A percentile compares a stretch with the other conserved stretches of the same genome.
Conservation (phyloP, 2,329 filamentous ascomycete species). For the Aureobasidium sp. region DNA sequence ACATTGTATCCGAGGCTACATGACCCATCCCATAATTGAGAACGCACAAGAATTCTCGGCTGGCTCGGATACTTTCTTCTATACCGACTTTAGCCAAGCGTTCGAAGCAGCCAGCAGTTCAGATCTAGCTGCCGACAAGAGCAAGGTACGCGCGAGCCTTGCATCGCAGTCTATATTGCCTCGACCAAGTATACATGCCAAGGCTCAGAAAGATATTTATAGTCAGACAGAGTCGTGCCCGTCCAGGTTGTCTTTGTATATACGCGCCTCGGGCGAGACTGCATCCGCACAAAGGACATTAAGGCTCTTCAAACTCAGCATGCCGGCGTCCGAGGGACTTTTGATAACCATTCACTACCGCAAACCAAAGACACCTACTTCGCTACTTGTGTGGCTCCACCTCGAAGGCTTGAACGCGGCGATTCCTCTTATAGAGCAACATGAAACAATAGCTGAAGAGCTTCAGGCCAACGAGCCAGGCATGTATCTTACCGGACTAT, state of each 20-base stretch:
- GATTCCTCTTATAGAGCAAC: neutral
- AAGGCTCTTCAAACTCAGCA: conserved; percentile 29
- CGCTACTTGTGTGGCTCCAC: conserved; percentile 13
- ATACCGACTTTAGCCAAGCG: conserved; percentile 32
- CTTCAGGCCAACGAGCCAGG: neutral
- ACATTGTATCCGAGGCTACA: conserved; percentile 21
- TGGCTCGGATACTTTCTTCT: conserved; percentile 33
- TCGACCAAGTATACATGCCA: neutral
- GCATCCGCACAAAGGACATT: conserved; percentile 15
- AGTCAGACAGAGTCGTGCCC: neutral
- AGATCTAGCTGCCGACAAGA: neutral
- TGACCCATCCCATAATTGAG: conserved; percentile 21
- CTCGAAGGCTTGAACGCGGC: neutral
- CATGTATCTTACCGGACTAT: neutral
- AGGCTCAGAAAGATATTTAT: neutral
- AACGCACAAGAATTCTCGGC: conserved; percentile 27
- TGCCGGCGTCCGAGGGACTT: conserved; percentile 26
- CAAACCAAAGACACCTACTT: neutral
- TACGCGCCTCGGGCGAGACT: neutral
- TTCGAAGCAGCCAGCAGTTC: conserved; percentile 18
- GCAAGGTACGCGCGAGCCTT: conserved; percentile 20
- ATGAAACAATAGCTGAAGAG: neutral
- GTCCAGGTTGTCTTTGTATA: neutral
- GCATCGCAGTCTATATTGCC: conserved; percentile 31
- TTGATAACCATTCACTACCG: neutral